These are phyloP conservation scores for Poa annua DNA, from an alignment of 176 grass and related monocot genomes.

Conservation along the genomic window DNA sequence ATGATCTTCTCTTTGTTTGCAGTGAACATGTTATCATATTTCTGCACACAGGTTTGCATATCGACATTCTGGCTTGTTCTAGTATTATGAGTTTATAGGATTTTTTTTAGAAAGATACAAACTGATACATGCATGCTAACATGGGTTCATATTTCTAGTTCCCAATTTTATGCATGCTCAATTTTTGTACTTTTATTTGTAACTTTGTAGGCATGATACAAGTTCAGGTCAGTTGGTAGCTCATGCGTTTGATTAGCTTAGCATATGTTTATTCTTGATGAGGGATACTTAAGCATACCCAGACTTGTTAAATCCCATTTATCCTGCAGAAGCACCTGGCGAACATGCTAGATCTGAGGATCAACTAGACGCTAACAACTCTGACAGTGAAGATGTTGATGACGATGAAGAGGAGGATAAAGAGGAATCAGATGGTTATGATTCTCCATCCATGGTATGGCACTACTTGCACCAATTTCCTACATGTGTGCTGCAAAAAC, in stretches of 20 bases:
- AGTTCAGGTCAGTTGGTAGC: background rate
- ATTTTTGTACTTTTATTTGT: slow-evolving; percentile 7
- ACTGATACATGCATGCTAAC: slow-evolving; percentile 10
- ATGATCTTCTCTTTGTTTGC: background rate
- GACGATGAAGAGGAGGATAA: slow-evolving; percentile 67
- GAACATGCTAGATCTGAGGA: slow-evolving; percentile 46
- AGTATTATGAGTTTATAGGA: background rate
- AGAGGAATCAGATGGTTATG: slow-evolving; percentile 64
- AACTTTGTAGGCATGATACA: slow-evolving; percentile 9
- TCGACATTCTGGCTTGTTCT: slow-evolving; percentile 7
- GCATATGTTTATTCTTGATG: background rate
- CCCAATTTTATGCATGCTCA: background rate
- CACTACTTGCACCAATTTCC: slow-evolving; percentile 28
- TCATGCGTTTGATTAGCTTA: background rate
- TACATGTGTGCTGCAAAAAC: slow-evolving; percentile 6
- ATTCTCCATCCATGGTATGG: slow-evolving; percentile 61
- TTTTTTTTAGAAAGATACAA: slow-evolving; percentile 8
- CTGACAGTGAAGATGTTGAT: slow-evolving; percentile 60
- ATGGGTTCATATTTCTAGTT: background rate
- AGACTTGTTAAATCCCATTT: slow-evolving; percentile 31
- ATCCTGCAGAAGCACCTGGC: slow-evolving; percentile 38
- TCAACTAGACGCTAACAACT: slow-evolving; percentile 50
- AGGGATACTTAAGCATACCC: slow-evolving; percentile 20
- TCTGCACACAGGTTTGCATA: background rate
- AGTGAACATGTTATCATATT: slow-evolving; percentile 12